Base-by-base conservation (phyloP, 768 basidiomycete genomes). In the Pisolithus marmoratus region DNA sequence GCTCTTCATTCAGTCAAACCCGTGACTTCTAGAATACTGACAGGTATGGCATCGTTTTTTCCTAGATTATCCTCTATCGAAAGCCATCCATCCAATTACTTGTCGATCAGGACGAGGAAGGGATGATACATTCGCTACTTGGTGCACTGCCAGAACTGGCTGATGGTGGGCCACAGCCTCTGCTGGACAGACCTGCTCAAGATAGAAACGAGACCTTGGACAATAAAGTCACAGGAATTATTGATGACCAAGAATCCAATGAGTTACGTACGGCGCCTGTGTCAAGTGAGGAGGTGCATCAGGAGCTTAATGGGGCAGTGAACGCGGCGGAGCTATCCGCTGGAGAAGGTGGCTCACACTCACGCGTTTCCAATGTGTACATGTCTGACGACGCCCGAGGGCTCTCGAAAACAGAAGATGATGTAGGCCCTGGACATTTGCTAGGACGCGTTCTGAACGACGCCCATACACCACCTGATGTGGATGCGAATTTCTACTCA, bases 121-220 rank as follows among this genome's bases (percentile, higher is more conserved):
- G 89, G 23, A 90, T 89, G 87, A 72, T 88, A 36, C 89, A 91
- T 64, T 84, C 87, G 3, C 59, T 90, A 9, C 72, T 91, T 17
- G 84, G 79, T 42, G 71, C 77, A n/a, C 62, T 89, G 23, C 85
- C 86, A 0, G 71, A 75, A n/a, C 64, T 88, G 5, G 48, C 63
- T 42, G 60, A 66, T 47, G 41, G 44, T 6, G 58, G 58, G 8
- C 47, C 44, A 4, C 40, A 50, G 2, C 40, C 24, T 15, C 9
- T 26, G 26, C 31, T 2, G 26, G 24, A 44, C 19, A 8, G 17
- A 31, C 43, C 24, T 15, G 27, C 14, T 26, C 17, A 45, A 6
- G 43, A 15, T 29, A 45, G 7, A 24, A 27, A 12, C 2, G 43
- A 45, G 8, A 27, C 6, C n/a, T 8, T 45, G 8, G 14, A 45